phyloP scores from a whole-genome alignment of 441 rosid species.

The Adansonia grandidieri region DNA sequence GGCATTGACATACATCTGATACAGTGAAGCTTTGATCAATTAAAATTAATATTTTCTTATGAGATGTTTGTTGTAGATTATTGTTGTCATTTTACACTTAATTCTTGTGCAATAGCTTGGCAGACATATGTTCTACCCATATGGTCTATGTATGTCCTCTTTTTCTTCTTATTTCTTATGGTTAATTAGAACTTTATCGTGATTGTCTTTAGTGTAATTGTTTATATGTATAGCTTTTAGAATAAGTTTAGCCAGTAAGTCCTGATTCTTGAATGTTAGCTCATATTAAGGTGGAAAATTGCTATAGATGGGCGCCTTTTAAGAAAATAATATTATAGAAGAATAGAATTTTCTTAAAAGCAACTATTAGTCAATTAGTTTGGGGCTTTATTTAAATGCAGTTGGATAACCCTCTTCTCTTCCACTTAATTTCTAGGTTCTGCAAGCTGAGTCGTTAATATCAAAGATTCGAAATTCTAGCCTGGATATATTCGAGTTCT shows the following conservation, averaged over 20 bases:
- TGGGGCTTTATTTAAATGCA: background rate
- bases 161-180: constrained; percentile 9
- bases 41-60: background rate
- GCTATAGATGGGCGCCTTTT: background rate
- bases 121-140: background rate
- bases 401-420: constrained; percentile 23
- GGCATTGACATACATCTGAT: background rate
- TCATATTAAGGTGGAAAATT: background rate
- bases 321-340: background rate
- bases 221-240: background rate
- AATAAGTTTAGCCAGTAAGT: constrained; percentile 6
- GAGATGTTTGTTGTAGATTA: background rate
- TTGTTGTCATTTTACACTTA: background rate
- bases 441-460: constrained; percentile 66
- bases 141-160: background rate
- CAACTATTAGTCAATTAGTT: background rate
- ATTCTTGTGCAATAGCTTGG: background rate
- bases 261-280: background rate
- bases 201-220: background rate
- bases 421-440: constrained; percentile 53
- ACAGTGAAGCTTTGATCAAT: background rate
- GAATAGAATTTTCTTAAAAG: constrained; percentile 3
- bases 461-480: constrained; percentile 61
- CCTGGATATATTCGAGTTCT: constrained; percentile 62
- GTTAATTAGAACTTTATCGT: constrained; percentile 1